Evolutionary conservation across 2,329 filamentous ascomycete genomes (phyloP), one percentile per base, ranked within the genome.

Genomic region (Phyllosticta capitalensis): DNA sequence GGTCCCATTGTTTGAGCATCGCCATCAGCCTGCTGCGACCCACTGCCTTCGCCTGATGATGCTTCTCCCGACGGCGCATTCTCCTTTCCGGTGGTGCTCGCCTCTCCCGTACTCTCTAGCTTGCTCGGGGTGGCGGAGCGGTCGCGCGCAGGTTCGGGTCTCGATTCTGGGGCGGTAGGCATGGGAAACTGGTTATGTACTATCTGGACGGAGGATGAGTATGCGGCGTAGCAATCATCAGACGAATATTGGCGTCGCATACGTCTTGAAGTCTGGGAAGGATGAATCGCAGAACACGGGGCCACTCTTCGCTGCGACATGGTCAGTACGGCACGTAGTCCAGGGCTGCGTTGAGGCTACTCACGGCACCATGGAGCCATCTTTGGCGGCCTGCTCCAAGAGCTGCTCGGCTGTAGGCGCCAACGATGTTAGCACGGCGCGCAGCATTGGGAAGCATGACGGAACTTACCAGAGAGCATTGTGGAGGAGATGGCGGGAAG

Each of bases 111-210:
- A 53, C n/a, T 48, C 24, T 48, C 14, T 61, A 65, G 55, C 51
- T 63, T 62, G 64, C 30, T 62, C 65, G 65, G 28, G 26, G 63
- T 62, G 64, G 21, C 60, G 64, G 65, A 30, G 65, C 66, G 63
- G 64, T 63, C 61, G 71, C 61, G 76, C 74, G 64, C 74, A 76
- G 61, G 71, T 71, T 61, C 72, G 12, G 30, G 6, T 75, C 58
- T 76, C 68, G 65, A 75, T 67, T 62, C 74, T 72, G 76, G 79
- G 56, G 83, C 74, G 57, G 76, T 79, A 10, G 88, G 88, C 65
- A 87, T 86, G 50, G 88, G 85, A 67, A 95, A 96, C 56, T 87
- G 85, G 45, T 60, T 48, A 71, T 83, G 82, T 49, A 88, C 83
- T 65, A 91, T 92, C 89, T 95, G 62, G 12, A 26, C 10, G 20